A percentile compares a stretch with the other conserved stretches of the same genome.
These are phyloP conservation scores for Yamadazyma sp. DNA, from an alignment of 805 yeast species.

Conservation along the genomic window DNA sequence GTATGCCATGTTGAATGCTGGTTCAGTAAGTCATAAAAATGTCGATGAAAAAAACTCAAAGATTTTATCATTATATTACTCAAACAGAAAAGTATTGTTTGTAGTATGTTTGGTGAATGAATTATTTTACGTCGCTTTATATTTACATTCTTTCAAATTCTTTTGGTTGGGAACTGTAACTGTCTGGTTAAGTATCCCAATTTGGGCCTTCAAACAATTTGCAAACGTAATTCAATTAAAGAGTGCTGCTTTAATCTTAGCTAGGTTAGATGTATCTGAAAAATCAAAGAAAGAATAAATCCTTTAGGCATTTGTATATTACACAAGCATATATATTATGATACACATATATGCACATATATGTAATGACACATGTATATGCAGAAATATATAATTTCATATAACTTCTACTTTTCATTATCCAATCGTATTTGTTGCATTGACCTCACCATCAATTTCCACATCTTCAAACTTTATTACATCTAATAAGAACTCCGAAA, in stretches of 20 bases:
- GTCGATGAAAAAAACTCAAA: slow-evolving; percentile 68
- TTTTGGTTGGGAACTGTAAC: slow-evolving; percentile 61
- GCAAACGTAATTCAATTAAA: slow-evolving; percentile 86
- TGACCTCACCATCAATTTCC: too few species aligned
- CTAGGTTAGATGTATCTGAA: slow-evolving; percentile 67
- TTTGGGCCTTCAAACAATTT: slow-evolving; percentile 87
- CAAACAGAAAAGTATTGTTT: slow-evolving; percentile 79
- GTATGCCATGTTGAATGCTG: slow-evolving; percentile 86
- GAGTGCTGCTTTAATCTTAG: slow-evolving; percentile 79
- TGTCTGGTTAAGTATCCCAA: slow-evolving; percentile 66
- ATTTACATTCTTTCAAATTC: slow-evolving; percentile 65
- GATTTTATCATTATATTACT: slow-evolving; percentile 81
- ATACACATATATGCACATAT: background rate
- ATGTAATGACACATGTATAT: too few species aligned
- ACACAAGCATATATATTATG: background rate
- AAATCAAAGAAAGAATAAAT: slow-evolving; percentile 7
- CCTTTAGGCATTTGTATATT: background rate
- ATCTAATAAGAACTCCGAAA: too few species aligned
- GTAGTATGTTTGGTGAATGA: slow-evolving; percentile 92
- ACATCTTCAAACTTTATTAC: too few species aligned
- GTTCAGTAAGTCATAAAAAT: slow-evolving; percentile 79
- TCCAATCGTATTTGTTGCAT: too few species aligned
- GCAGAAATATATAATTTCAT: background rate
- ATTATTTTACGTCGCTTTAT: slow-evolving; percentile 84
- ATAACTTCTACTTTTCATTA: background rate